A percentile compares a stretch with the other conserved stretches of the same genome.
Evolutionary conservation across 1,284 basidiomycete species (phyloP).

Genomic region (Rhodotorula sp.): DNA sequence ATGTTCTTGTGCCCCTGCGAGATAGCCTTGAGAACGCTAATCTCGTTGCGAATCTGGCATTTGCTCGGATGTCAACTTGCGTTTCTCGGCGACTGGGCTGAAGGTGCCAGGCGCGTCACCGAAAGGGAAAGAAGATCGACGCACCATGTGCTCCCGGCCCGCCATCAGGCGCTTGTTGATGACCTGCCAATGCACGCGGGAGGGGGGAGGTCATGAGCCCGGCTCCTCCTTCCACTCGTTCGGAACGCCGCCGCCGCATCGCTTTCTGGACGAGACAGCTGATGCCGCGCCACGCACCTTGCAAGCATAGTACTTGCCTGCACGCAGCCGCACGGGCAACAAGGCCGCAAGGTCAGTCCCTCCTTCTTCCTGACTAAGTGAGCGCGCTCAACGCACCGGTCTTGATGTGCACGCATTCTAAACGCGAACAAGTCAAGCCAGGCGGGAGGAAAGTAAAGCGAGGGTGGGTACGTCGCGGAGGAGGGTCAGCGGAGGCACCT

Average conservation of each 20-base stretch:
- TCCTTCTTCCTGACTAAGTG: too few relatives aligned
- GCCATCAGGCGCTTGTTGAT: slow-evolving; percentile 94
- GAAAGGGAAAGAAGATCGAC: slow-evolving; percentile 11
- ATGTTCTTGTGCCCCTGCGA: slow-evolving; percentile 83
- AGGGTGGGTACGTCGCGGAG: not conserved
- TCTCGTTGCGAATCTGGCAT: slow-evolving; percentile 93
- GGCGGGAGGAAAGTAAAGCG: not conserved
- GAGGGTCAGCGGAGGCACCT: not conserved
- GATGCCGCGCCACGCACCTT: slow-evolving; percentile 62
- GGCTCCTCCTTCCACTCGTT: not conserved
- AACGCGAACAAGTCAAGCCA: not conserved
- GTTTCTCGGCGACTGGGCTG: too few relatives aligned
- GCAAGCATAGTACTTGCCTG: slow-evolving; percentile 75
- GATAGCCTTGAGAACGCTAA: slow-evolving; percentile 89
- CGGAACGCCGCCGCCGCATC: too few relatives aligned
- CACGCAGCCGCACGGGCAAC: not conserved
- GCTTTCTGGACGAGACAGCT: too few relatives aligned
- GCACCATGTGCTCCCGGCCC: slow-evolving; percentile 58
- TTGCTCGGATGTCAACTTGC: too few relatives aligned
- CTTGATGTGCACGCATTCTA: slow-evolving; percentile 94
- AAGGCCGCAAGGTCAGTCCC: too few relatives aligned
- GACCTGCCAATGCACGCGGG: slow-evolving; percentile 48
- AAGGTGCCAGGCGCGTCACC: too few relatives aligned
- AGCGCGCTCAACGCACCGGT: slow-evolving; percentile 56
- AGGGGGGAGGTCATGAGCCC: too few relatives aligned